Percentiles rank a stretch among this genome's conserved stretches.
Evolutionary conservation across 1,139 yeast genomes (phyloP).

Genomic region (Zygosaccharomyces sapae): DNA sequence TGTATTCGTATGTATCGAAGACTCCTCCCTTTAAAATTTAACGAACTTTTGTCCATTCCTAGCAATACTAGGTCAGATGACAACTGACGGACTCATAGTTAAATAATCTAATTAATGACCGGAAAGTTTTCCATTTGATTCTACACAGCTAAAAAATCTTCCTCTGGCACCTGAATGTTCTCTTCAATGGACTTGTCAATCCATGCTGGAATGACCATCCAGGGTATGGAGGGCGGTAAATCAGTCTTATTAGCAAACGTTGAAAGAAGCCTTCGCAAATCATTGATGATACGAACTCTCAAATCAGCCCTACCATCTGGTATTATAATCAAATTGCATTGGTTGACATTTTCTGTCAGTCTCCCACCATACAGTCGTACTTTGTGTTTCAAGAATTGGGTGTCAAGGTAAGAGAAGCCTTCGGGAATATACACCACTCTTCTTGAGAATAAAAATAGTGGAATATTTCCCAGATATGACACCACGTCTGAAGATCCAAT

Average conservation of each 20-base stretch:
- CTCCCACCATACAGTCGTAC: slow-evolving; percentile 12
- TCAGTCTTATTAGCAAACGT: slow-evolving; percentile 14
- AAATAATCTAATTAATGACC: too few species aligned
- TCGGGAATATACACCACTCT: slow-evolving; percentile 16
- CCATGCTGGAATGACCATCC: slow-evolving; percentile 46
- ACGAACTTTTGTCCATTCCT: not conserved
- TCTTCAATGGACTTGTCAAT: slow-evolving; percentile 42
- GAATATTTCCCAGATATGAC: slow-evolving; percentile 17
- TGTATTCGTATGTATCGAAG: not conserved
- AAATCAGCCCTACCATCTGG: not conserved
- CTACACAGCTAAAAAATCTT: slow-evolving; percentile 29
- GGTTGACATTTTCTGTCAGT: slow-evolving; percentile 2
- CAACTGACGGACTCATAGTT: not conserved
- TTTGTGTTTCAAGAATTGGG: slow-evolving; percentile 4
- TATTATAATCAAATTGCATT: slow-evolving; percentile 13
- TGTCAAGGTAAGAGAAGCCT: not conserved
- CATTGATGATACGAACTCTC: not conserved
- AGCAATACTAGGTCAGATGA: not conserved
- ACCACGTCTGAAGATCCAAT: not conserved
- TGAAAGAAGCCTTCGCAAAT: slow-evolving; percentile 27
- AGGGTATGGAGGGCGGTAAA: slow-evolving; percentile 40
- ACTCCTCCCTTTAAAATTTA: not conserved
- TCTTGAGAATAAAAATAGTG: slow-evolving; percentile 29
- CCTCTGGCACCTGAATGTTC: slow-evolving; percentile 46
- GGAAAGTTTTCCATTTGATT: too few species aligned